Evolutionary conservation across 2,329 filamentous ascomycete genomes (phyloP).

Genomic region (Acrodontium crateriforme): DNA sequence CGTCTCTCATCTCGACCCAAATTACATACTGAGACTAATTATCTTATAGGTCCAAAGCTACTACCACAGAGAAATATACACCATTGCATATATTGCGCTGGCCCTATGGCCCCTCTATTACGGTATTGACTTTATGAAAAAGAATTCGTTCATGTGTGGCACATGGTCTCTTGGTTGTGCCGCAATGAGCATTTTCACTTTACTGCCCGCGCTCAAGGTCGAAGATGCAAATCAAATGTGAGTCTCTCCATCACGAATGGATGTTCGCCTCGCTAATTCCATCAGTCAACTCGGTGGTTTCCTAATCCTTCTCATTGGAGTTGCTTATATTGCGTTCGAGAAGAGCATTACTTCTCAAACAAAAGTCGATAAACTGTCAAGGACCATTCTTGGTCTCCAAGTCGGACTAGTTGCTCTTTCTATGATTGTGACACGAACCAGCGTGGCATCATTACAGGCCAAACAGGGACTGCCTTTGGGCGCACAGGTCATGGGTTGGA

Average conservation of each 20-base stretch:
- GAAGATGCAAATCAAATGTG: constrained; percentile 67
- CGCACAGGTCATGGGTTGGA: constrained; percentile 78
- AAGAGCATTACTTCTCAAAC: constrained; percentile 39
- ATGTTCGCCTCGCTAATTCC: constrained; percentile 1
- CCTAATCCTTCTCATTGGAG: constrained; percentile 62
- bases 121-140: constrained; percentile 55
- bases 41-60: constrained; percentile 66
- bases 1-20: constrained; percentile 7
- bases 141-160: constrained; percentile 48
- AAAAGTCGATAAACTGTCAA: constrained; percentile 34
- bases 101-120: constrained; percentile 66
- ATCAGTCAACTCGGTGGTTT: constrained; percentile 57
- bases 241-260: constrained; percentile 17
- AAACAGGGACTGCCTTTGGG: constrained; percentile 74
- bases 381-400: constrained; percentile 53
- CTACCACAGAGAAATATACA: constrained; percentile 78
- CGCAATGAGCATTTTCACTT: constrained; percentile 79
- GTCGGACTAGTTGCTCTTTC: constrained; percentile 67
- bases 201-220: constrained; percentile 73
- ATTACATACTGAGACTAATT: neutral
- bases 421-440: constrained; percentile 77
- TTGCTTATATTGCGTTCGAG: constrained; percentile 70
- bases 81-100: constrained; percentile 61
- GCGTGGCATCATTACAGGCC: constrained; percentile 69
- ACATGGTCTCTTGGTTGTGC: constrained; percentile 67